Evolutionary conservation across 2,329 filamentous ascomycete species (phyloP), one percentile per base, ranked within the genome.

Genomic region (Pseudocercospora pini-densiflorae): DNA sequence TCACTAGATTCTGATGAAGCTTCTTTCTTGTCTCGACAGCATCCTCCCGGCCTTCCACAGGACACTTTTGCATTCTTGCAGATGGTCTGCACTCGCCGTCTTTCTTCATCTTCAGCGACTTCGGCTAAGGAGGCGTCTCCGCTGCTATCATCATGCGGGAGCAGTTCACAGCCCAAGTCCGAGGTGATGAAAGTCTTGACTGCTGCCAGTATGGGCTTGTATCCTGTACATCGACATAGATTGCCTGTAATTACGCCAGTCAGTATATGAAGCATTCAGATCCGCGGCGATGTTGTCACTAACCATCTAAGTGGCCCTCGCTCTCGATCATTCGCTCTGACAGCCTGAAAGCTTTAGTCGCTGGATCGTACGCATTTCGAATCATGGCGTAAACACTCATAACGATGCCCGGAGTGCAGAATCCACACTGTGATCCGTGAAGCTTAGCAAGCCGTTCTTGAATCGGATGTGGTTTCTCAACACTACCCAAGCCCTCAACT

Each of bases 321-420:
- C 40, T 43, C 40, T 43, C 40, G n/a, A 43, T 8, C 40, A 19
- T 43, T 43, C 40, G 40, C 40, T 43, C 40, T 0, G 94, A 94
- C 81, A 98, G 95, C 79, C 98, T 95, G 40, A 98, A 86, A 31
- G 95, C 92, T 72, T 92, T 88, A 74, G 94, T 88, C 2, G 88
- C 89, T 0, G 94, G 94, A 23, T 85, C 85, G 3, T 89, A 84
- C 71, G 94, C 91, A 75, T 98, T 98, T 67, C 95, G 87, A 31
- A 99, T 84, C 54, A 98, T 84, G 5, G 95, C 95, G 79, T 99
- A 99, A 63, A 98, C 80, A 78, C 94, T 97, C 89, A 98, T 98
- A 69, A 98, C 94, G 74, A 99, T 98, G 2, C 95, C 95, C 3
- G 95, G 95, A 0, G 95, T 98, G 76, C 95, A 99, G 81, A 99